These are phyloP conservation scores for Mediolabrus comicus DNA, from an alignment of 108 stramenopile species.

Conservation along the genomic window DNA sequence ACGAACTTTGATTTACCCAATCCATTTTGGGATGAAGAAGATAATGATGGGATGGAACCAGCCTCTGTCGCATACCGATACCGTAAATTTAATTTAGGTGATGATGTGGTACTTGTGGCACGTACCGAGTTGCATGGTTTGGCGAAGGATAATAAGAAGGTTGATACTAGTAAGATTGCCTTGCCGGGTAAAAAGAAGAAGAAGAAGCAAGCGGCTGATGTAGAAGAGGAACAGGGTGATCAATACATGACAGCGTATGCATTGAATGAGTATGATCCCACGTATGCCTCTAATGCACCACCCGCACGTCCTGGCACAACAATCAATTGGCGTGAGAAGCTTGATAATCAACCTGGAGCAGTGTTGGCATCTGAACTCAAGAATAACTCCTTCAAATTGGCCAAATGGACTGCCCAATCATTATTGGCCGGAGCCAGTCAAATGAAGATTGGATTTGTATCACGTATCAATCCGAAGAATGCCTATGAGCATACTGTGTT, in stretches of 20 bases:
- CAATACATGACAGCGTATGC: conserved; percentile 96
- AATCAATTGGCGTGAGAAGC: conserved; percentile 85
- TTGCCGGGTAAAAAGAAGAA: conserved; percentile 30
- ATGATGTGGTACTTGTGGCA: conserved; percentile 64
- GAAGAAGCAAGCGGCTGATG: conserved; percentile 22
- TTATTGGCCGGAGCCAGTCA: conserved; percentile 94
- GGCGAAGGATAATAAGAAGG: conserved; percentile 58
- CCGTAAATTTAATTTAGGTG: conserved; percentile 90
- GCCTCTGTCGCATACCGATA: conserved; percentile 97
- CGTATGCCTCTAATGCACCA: conserved; percentile 36
- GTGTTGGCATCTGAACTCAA: conserved; percentile 96
- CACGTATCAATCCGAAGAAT: conserved; percentile 80
- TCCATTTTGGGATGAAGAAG: conserved; percentile 97
- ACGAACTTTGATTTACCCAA: conserved; percentile 84
- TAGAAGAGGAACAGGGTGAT: conserved; percentile 37
- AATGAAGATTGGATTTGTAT: conserved; percentile 98
- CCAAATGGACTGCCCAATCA: conserved; percentile 97
- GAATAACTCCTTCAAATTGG: conserved; percentile 98
- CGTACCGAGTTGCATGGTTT: conserved; percentile 86
- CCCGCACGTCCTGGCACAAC: conserved; percentile 23
- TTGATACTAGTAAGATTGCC: conserved; percentile 13
- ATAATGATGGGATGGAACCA: conserved; percentile 92
- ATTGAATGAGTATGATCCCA: conserved; percentile 93
- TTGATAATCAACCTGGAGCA: conserved; percentile 93
- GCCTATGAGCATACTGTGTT: conserved; percentile 90